Base-by-base conservation (phyloP, 129 eudicot species). In the Dittrichia graveolens region DNA sequence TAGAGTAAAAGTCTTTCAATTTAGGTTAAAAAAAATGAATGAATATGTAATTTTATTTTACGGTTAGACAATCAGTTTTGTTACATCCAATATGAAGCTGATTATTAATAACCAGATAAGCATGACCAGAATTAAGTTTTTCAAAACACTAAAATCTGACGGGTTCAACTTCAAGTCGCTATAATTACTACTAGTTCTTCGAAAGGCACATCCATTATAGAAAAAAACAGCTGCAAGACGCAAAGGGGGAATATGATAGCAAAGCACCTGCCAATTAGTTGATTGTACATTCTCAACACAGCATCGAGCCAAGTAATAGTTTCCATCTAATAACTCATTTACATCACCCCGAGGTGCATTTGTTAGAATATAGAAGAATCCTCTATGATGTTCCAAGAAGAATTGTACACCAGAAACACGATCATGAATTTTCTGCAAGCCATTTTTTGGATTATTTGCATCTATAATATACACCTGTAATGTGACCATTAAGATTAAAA, bases 381-480 rank as follows among this genome's bases (percentile, higher is more conserved):
- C 92, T 61, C 41, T 34, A 78, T 89, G 96, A 78, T 89, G 96
- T 77, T 89, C 98, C 90, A 93, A 48, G 73, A 93, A 93, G 75
- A 76, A 89, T 52, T 87, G 95, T 46, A 93, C 98, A 31, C 81
- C 92, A 16, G 91, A 79, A 48, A 83, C 80, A 68, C 98, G 96
- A 66, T 72, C 78, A 85, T 89, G 83, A 44, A 89, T 60, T 80
- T 84, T 85, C 52, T 12, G 86, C 37, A 93, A 73, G 8, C 81
- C 81, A 44, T 80, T 69, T 70, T 85, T 74, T n/a, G 85, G 92
- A 49, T 82, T 83, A 61, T 61, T 66, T 52, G 96, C 90, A 79
- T 93, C 86, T 49, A 93, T 77, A 45, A 89, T 73, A 67, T 83
- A 93, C 79, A 93, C 96, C 98, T 93, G 96, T 74, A 83, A 52